These are phyloP conservation scores for Stellera chamaejasme DNA, from an alignment of 345 rosid genomes.

Conservation along the genomic window DNA sequence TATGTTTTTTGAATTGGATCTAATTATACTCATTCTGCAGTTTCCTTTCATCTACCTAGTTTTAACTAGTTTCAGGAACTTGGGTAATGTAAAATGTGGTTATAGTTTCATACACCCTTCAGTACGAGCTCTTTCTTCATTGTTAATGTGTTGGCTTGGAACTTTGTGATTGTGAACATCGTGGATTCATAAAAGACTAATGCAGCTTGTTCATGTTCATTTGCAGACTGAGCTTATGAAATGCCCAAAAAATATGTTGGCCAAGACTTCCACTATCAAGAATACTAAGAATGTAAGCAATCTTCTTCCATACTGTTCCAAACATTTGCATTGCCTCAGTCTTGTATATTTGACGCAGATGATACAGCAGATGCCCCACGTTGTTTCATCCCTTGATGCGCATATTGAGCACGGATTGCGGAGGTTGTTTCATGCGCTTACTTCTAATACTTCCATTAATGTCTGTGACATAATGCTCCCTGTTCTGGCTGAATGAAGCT, in stretches of 20 bases:
- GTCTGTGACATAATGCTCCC: background rate
- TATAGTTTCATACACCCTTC: no score
- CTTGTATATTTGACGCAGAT: conserved; percentile 29
- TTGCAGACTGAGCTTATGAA: conserved; percentile 53
- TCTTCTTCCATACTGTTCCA: background rate
- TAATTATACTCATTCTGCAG: no score
- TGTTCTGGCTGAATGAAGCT: conserved; percentile 3
- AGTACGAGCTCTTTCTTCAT: no score
- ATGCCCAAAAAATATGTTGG: conserved; percentile 80
- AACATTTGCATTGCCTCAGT: background rate
- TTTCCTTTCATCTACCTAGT: no score
- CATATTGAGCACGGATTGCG: conserved; percentile 66
- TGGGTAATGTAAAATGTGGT: no score
- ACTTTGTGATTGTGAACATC: background rate
- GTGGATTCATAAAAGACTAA: background rate
- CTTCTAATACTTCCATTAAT: background rate
- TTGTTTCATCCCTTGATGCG: conserved; percentile 70
- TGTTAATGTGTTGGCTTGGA: background rate
- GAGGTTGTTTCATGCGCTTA: conserved; percentile 29
- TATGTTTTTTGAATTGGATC: no score
- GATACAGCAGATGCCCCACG: conserved; percentile 74
- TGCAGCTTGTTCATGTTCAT: conserved; percentile 1
- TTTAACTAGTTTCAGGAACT: no score
- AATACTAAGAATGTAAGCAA: conserved; percentile 64
- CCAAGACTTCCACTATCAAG: conserved; percentile 54